These are phyloP conservation scores for Filosporella fistucella DNA, from an alignment of 495 filamentous ascomycete genomes.

Conservation along the genomic window DNA sequence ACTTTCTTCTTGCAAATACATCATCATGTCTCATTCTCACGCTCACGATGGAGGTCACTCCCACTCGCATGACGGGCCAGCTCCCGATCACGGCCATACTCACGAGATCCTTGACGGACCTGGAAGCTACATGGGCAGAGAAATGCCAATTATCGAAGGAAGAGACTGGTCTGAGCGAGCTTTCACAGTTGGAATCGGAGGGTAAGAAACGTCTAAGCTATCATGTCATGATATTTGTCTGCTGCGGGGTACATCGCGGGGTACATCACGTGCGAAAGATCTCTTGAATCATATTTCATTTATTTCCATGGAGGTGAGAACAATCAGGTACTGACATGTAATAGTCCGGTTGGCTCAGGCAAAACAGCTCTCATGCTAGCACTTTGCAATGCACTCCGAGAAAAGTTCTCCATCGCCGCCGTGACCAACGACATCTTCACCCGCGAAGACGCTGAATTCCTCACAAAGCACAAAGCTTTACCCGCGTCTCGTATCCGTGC, in stretches of 20 bases:
- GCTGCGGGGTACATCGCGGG: not conserved
- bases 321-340: slow-evolving; percentile 5
- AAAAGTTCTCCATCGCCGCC: slow-evolving; percentile 78
- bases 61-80: slow-evolving; percentile 57
- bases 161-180: slow-evolving; percentile 86
- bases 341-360: slow-evolving; percentile 90
- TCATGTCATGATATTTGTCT: not conserved
- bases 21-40: slow-evolving; percentile 21
- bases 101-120: slow-evolving; percentile 96
- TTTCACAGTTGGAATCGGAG: slow-evolving; percentile 94
- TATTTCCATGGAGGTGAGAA: too few relatives aligned
- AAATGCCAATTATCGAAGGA: slow-evolving; percentile 87
- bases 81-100: slow-evolving; percentile 84
- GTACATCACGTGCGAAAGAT: slow-evolving; percentile 8
- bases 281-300: slow-evolving; percentile 16
- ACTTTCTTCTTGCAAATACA: too few relatives aligned
- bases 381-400: slow-evolving; percentile 74
- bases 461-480: slow-evolving; percentile 79
- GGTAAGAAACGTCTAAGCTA: slow-evolving; percentile 52
- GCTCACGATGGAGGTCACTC: slow-evolving; percentile 30
- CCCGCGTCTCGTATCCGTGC: slow-evolving; percentile 79
- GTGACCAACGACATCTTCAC: slow-evolving; percentile 99
- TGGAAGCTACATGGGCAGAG: slow-evolving; percentile 82
- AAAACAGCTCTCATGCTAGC: slow-evolving; percentile 96
- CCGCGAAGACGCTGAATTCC: slow-evolving; percentile 95